phyloP scores from a whole-genome alignment of 1,284 basidiomycete genomes.

The Mycosarcoma mackinlayi region DNA sequence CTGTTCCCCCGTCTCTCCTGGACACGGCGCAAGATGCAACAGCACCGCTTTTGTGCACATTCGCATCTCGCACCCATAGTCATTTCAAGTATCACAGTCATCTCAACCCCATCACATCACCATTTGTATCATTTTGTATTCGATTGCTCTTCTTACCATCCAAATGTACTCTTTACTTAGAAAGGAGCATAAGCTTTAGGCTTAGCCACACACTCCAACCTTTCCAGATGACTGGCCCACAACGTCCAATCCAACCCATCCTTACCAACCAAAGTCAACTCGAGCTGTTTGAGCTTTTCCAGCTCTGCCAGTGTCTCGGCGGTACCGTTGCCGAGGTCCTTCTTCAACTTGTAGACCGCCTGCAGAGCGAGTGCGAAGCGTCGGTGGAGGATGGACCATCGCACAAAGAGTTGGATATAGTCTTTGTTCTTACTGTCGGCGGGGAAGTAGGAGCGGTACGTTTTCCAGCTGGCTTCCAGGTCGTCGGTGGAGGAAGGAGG shows the following conservation, averaged over 20 bases:
- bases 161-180: too few relatives aligned
- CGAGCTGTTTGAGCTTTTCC: conserved; percentile 48
- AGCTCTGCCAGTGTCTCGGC: conserved; percentile 53
- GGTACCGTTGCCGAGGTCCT: conserved; percentile 59
- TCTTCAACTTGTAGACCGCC: conserved; percentile 56
- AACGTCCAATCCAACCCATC: conserved; percentile 48
- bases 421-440: conserved; percentile 55
- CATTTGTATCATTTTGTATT: not conserved
- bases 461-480: conserved; percentile 44
- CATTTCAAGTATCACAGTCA: not conserved
- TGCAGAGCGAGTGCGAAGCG: conserved; percentile 60
- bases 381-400: conserved; percentile 56
- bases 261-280: conserved; percentile 43
- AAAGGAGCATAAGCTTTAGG: conserved; percentile 41
- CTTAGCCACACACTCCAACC: conserved; percentile 19
- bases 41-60: too few relatives aligned
- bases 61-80: not conserved
- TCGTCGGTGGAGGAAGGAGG: conserved; percentile 4
- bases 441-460: conserved; percentile 52
- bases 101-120: not conserved
- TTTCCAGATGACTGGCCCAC: conserved; percentile 43
- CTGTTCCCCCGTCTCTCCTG: too few relatives aligned
- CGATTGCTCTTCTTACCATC: too few relatives aligned
- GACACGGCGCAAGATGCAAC: too few relatives aligned
- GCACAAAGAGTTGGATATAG: conserved; percentile 54